Conservation (phyloP, 2,329 filamentous ascomycete species). For the Dendryphion nanum region DNA sequence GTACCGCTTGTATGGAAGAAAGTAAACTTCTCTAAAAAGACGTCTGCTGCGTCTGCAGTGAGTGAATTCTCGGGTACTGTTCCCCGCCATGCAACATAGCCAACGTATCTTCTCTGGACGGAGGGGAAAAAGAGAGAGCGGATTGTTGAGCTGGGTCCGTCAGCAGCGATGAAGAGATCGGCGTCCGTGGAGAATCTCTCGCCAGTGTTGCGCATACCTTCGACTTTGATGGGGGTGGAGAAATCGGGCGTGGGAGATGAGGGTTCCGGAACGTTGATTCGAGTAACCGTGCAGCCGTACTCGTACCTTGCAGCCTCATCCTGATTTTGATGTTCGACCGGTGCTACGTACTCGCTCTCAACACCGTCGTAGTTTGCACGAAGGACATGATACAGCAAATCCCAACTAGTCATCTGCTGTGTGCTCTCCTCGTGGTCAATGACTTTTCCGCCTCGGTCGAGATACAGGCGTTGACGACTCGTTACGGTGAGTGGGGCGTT, state of each 20-base stretch:
- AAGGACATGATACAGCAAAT: conserved; percentile 24
- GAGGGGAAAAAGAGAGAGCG: conserved; percentile 14
- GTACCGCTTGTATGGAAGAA: conserved; percentile 27
- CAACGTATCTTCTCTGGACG: conserved; percentile 19
- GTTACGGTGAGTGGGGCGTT: conserved; percentile 15
- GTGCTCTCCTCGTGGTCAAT: conserved; percentile 17
- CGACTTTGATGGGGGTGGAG: no score
- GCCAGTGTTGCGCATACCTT: no score
- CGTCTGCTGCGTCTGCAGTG: neutral
- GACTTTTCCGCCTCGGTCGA: conserved; percentile 16
- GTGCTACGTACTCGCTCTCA: conserved; percentile 17
- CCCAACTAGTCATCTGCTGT: conserved; percentile 31
- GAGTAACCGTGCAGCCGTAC: conserved; percentile 16
- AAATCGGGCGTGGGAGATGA: no score
- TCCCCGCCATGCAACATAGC: conserved; percentile 28
- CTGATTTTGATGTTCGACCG: conserved; percentile 8
- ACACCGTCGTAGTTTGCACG: conserved; percentile 24
- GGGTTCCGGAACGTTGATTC: no score
- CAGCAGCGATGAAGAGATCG: conserved; percentile 23
- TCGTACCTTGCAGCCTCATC: conserved; percentile 16
- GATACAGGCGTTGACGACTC: conserved; percentile 19
- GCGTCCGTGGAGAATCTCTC: no score
- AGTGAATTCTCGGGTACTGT: conserved; percentile 24
- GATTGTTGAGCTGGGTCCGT: conserved; percentile 23
- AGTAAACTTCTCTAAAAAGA: conserved; percentile 40